These are phyloP conservation scores for Friedmanniomyces endolithicus DNA, from an alignment of 495 filamentous ascomycete genomes.

Conservation along the genomic window DNA sequence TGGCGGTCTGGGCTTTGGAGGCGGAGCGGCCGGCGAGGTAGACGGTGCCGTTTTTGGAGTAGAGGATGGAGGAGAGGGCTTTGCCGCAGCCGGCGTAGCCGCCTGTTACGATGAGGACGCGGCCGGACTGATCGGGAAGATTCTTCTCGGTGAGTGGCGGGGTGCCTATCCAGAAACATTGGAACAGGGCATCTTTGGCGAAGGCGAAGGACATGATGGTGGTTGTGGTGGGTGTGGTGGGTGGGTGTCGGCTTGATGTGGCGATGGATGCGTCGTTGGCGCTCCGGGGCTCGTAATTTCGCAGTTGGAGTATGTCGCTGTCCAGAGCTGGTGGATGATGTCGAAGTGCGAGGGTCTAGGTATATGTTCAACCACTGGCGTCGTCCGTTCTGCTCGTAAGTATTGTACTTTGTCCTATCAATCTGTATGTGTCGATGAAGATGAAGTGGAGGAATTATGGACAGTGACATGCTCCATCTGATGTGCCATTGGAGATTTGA, in stretches of 20 bases:
- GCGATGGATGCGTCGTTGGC: too few species aligned
- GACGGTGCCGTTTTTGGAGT: constrained; percentile 38
- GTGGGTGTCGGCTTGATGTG: not conserved
- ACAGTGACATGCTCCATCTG: too few species aligned
- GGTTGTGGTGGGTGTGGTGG: not conserved
- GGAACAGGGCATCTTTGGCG: not conserved
- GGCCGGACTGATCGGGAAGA: constrained; percentile 16
- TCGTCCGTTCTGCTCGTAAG: too few species aligned
- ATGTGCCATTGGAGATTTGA: too few species aligned
- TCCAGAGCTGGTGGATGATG: too few species aligned
- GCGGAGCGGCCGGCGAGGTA: constrained; percentile 39
- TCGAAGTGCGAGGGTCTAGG: too few species aligned
- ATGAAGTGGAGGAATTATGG: too few species aligned
- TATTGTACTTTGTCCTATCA: too few species aligned
- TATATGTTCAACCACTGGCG: too few species aligned
- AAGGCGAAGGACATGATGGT: not conserved
- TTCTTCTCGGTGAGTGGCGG: constrained; percentile 19
- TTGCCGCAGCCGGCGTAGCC: constrained; percentile 40
- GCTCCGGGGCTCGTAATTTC: too few species aligned
- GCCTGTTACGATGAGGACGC: constrained; percentile 39
- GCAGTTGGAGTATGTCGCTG: too few species aligned
- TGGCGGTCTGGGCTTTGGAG: constrained; percentile 29
- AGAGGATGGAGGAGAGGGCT: constrained; percentile 37
- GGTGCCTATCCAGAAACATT: constrained; percentile 14
- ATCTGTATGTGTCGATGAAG: too few species aligned